Evolutionary conservation across 768 basidiomycete genomes (phyloP), one percentile per base, ranked within the genome.

Genomic region (Pulveroboletus sp.): DNA sequence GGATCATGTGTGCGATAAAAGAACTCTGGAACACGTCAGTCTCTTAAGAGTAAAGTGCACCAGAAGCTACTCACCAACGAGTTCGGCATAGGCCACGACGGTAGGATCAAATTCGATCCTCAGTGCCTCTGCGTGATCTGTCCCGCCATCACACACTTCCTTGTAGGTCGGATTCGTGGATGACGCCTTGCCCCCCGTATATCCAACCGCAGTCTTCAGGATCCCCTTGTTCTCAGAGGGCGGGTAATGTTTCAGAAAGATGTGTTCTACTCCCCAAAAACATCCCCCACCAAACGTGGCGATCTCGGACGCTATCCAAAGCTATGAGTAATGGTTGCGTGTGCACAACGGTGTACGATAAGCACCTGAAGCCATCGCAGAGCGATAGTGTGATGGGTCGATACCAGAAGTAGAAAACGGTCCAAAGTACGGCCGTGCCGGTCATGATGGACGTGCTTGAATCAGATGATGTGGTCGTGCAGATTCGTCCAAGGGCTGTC

Each of bases 1-100:
- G 94, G 91, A 56, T 97, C 94, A 60, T 97, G 94, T 0, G 90
- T 91, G 39, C 95, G 80, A 68, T 93, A 95, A 70, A 95, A 95
- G 74, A 94, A 94, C 68, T 95, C 92, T 85, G 65, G 12, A 25
- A 35, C 1, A 25, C 32, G 9, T 46, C 44, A 34, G 20, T 19
- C 13, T 2, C 23, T 11, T 23, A 21, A 31, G 12, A 40, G 19
- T 8, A 23, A 12, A 42, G n/a, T n/a, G 24, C 27, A 23, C 12
- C 27, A 29, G n/a, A n/a, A n/a, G n/a, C n/a, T 29, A 78, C 87
- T 55, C 64, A 85, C 89, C 89, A 29, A 94, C 90, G 29, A 97
- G 82, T 64, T 95, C 85, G 8, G 73, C 90, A 58, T 95, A 98
- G 12, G 75, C 75, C 23, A 97, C 82, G 33, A 85, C 69, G 14